Evolutionary conservation across 2,329 filamentous ascomycete genomes (phyloP), one percentile per base, ranked within the genome.

Genomic region (Fonsecaea pugnacius): DNA sequence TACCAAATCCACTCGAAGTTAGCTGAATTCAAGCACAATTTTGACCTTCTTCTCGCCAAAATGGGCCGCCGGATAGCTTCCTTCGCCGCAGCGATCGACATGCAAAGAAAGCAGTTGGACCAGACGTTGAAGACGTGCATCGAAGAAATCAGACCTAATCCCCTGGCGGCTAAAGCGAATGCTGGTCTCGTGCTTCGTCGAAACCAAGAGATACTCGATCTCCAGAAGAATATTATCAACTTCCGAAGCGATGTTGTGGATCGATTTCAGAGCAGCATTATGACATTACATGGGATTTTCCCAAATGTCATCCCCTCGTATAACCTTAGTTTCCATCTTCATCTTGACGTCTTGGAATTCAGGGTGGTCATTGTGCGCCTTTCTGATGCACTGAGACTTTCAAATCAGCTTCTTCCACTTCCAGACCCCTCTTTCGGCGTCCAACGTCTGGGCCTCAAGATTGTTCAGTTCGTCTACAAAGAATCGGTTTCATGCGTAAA

Each of bases 291-390:
- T 16, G 50, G 60, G 5, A 67, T 63, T 60, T 55, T 58, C 36
- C 61, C 72, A 65, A 70, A 71, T 70, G 70, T 65, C 55, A 72
- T 64, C 58, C 70, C 70, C 66, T 60, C 55, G 58, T 60, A 66
- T 54, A 70, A 65, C 33, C 62, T 70, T 59, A 69, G 71, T 60
- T 74, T 71, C 61, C 59, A 62, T 18, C 51, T 70, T 10, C 68
- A 70, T 16, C 68, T 72, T 30, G 69, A 70, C n/a, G 36, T 69
- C 16, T 65, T 75, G 12, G 67, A 68, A 38, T 67, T 63, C 43
- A 64, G 71, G 53, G 65, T 67, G 16, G 67, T 69, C 30, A 40
- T 65, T 36, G 63, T 68, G 4, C 64, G 67, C 16, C 51, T 73
- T 9, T 54, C 60, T 53, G 72, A 74, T 50, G 58, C 62, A n/a